Base-by-base conservation (phyloP, 2,329 filamentous ascomycete species). In the Hypoxylon sp. region DNA sequence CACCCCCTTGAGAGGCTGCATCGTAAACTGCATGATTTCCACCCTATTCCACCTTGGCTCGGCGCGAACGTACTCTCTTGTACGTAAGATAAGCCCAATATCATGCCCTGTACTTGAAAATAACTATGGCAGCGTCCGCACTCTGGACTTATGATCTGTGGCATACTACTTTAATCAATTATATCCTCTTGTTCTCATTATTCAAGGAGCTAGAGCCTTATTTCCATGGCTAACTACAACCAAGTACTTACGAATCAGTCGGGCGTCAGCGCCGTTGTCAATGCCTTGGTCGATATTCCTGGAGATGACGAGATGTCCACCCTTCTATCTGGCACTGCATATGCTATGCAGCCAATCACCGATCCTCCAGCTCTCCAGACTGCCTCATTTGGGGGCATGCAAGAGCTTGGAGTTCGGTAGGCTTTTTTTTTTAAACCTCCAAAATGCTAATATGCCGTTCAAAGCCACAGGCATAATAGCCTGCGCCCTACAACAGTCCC, bases 171-270 rank as follows among this genome's bases (percentile, higher is more conserved):
- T 22, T 3, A 37, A 1, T 37, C 54, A 48, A 48, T 48, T 10
- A 59, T 14, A 44, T 46, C 27, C 8, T 17, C 14, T n/a, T 25
- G 44, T 64, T 17, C 17, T 6, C n/a, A 40, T 42, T 33, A 7
- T 46, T n/a, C 20, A 42, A 20, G 11, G 13, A 6, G 10, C 7
- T 13, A 30, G 10, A 54, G 10, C 37, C 35, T 64, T 31, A 17
- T 10, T 31, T 30, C 11, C 48, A 59, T 64, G 61, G 37, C 54
- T n/a, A 14, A 37, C 44, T 64, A 64, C 61, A 59, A 54, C 48
- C n/a, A 40, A 48, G 27, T 59, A 64, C 61, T 51, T 40, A 35
- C 31, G 22, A 14, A 17, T 27, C 54, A 55, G 31, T 50, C 51
- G 13, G 53, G 42, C 46, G 20, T 2, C 33, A 33, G 53, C 27